Evolutionary conservation across 2,329 filamentous ascomycete species (phyloP).

Genomic region (Nothopassalora personata): DNA sequence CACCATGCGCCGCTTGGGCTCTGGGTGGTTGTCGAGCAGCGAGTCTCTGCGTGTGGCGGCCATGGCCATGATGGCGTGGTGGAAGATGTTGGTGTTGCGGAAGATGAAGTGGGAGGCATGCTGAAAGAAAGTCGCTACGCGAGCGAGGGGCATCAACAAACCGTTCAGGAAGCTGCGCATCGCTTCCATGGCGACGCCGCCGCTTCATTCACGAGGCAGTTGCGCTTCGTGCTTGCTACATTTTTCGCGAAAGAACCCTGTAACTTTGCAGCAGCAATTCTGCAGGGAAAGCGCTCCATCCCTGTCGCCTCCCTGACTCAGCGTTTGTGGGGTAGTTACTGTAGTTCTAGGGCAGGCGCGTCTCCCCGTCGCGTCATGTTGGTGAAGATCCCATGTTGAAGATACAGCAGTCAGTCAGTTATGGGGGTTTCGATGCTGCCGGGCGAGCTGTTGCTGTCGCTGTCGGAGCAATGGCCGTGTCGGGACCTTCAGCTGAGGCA

Average conservation of each 20-base stretch:
- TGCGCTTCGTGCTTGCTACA: slow-evolving; percentile 11
- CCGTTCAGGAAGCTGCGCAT: not conserved
- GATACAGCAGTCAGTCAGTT: not conserved
- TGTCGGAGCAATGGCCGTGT: slow-evolving; percentile 29
- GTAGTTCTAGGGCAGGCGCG: not conserved
- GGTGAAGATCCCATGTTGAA: not conserved
- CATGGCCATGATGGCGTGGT: slow-evolving; percentile 10
- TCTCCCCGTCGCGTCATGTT: not conserved
- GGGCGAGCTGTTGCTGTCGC: slow-evolving; percentile 25
- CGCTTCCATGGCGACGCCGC: slow-evolving; percentile 7
- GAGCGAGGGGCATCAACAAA: not conserved
- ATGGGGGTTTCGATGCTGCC: slow-evolving; percentile 26
- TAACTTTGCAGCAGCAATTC: not conserved
- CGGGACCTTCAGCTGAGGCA: slow-evolving; percentile 45
- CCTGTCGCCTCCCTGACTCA: not conserved
- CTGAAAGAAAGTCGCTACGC: slow-evolving; percentile 10
- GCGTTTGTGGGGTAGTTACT: not conserved
- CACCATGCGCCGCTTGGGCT: slow-evolving; percentile 29
- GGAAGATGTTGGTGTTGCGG: slow-evolving; percentile 1
- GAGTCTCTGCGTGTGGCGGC: slow-evolving; percentile 18
- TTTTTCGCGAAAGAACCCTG: not conserved
- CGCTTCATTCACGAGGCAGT: slow-evolving; percentile 9
- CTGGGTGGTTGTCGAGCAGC: slow-evolving; percentile 15
- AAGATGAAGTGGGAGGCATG: slow-evolving; percentile 9
- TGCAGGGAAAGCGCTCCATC: not conserved